Evolutionary conservation across 2,329 filamentous ascomycete species (phyloP).

Genomic region (Esteya vermicola): DNA sequence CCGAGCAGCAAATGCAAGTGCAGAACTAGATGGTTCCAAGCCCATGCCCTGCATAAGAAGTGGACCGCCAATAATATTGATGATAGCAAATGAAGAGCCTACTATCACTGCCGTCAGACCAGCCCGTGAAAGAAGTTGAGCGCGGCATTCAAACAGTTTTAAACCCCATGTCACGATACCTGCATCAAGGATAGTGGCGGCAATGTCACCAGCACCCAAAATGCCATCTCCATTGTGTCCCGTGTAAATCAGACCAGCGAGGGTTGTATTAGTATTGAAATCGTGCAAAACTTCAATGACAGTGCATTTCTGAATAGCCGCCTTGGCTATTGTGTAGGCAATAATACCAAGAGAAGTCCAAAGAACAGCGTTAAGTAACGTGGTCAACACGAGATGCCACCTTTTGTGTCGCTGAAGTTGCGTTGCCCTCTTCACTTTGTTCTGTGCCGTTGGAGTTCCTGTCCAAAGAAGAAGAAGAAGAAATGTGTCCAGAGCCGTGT

Average conservation of each 20-base stretch:
- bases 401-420: slow-evolving; percentile 4
- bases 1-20: slow-evolving; percentile 32
- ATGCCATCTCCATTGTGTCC: slow-evolving; percentile 10
- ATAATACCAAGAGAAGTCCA: slow-evolving; percentile 29
- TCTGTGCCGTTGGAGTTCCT: slow-evolving; percentile 23
- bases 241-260: slow-evolving; percentile 15
- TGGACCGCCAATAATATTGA: slow-evolving; percentile 28
- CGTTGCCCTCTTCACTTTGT: slow-evolving; percentile 16
- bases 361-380: slow-evolving; percentile 32
- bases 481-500: slow-evolving; percentile 28
- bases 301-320: slow-evolving; percentile 11
- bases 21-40: slow-evolving; percentile 17
- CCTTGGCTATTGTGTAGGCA: slow-evolving; percentile 27
- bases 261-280: slow-evolving; percentile 15
- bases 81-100: slow-evolving; percentile 21
- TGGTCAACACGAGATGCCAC: slow-evolving; percentile 18
- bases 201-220: slow-evolving; percentile 32
- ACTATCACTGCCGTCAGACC: slow-evolving; percentile 25
- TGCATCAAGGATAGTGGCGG: slow-evolving; percentile 32
- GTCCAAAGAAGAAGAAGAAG: slow-evolving; percentile 36
- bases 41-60: slow-evolving; percentile 22
- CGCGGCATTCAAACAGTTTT: slow-evolving; percentile 36
- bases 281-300: slow-evolving; percentile 12
- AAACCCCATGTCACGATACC: slow-evolving; percentile 39
- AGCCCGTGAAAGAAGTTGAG: slow-evolving; percentile 27